Percentiles rank a stretch among this genome's conserved stretches.
These are phyloP conservation scores for Neoboletus subvelutipes DNA, from an alignment of 768 basidiomycete species.

Conservation along the genomic window DNA sequence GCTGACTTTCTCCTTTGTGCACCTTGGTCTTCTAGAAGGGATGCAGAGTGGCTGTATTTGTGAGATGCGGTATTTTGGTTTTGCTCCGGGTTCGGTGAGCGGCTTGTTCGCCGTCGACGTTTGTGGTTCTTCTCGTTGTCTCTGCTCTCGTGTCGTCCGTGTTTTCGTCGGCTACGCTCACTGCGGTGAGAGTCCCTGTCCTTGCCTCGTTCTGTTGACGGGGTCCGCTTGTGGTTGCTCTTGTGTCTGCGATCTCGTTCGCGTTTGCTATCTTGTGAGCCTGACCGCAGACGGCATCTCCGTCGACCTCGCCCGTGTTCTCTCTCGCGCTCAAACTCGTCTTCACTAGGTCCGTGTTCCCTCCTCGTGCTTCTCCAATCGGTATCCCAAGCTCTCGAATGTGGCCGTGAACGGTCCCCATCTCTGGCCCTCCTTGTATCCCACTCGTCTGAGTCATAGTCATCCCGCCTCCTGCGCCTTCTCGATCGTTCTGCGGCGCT, in stretches of 20 bases:
- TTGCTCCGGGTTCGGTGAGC: constrained; percentile 13
- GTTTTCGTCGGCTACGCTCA: constrained; percentile 26
- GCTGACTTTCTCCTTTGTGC: constrained; percentile 2
- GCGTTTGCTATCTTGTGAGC: constrained; percentile 21
- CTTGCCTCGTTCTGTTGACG: constrained; percentile 15
- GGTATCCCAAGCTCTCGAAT: constrained; percentile 40
- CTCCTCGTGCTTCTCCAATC: constrained; percentile 46
- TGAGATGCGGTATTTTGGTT: not conserved
- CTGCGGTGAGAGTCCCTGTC: constrained; percentile 11
- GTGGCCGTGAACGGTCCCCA: constrained; percentile 46
- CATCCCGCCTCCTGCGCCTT: constrained; percentile 35
- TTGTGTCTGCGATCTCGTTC: constrained; percentile 24
- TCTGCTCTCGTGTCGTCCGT: constrained; percentile 24
- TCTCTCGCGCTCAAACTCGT: constrained; percentile 23
- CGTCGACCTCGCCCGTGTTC: constrained; percentile 21
- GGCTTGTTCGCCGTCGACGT: constrained; percentile 23
- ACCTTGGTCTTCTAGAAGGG: constrained; percentile 12
- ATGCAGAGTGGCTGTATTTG: constrained; percentile 19
- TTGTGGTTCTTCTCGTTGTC: constrained; percentile 17
- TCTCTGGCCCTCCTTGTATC: constrained; percentile 39
- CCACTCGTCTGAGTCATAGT: constrained; percentile 28
- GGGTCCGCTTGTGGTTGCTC: constrained; percentile 21
- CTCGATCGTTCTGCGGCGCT: constrained; percentile 61
- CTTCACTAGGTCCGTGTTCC: constrained; percentile 42
- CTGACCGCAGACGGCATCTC: constrained; percentile 32